A percentile compares a stretch with the other conserved stretches of the same genome.
These are phyloP conservation scores for Boletus speciosus DNA, from an alignment of 768 basidiomycete species.

Conservation along the genomic window DNA sequence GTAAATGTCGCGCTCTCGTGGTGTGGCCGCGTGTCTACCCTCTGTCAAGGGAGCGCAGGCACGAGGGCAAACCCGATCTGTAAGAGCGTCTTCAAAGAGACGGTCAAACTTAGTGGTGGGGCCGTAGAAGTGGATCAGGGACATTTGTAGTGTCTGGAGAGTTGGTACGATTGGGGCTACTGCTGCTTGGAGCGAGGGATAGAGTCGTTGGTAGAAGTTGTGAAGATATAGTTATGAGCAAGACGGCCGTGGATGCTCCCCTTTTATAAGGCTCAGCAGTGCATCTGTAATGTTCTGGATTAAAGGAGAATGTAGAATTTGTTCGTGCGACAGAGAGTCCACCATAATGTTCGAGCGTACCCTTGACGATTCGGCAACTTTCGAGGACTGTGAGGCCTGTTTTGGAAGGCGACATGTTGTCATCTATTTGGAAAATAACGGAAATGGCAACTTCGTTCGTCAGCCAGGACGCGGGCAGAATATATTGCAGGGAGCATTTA, in stretches of 20 bases:
- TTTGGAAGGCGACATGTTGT: not conserved
- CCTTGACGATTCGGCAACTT: not conserved
- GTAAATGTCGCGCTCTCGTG: not conserved
- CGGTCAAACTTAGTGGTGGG: conserved; percentile 1
- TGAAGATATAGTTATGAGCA: not conserved
- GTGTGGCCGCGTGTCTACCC: not conserved
- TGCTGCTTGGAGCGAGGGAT: not conserved
- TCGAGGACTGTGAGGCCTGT: conserved; percentile 8
- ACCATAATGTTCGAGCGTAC: not conserved
- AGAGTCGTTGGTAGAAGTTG: not conserved
- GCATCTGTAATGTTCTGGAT: conserved; percentile 2
- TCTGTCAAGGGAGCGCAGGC: not conserved
- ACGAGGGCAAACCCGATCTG: conserved; percentile 9
- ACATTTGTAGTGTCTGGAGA: not conserved
- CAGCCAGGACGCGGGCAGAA: no score
- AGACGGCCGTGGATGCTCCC: no score
- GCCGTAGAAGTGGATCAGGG: not conserved
- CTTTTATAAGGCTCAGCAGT: conserved; percentile 1
- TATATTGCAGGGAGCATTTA: no score
- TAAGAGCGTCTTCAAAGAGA: conserved; percentile 22
- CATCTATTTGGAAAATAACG: not conserved
- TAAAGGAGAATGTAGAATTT: not conserved
- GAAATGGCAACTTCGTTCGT: not conserved
- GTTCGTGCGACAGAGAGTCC: not conserved
- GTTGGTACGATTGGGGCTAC: not conserved